Conservation (phyloP, 2,329 filamentous ascomycete genomes). For the Epichloe coenophiala region DNA sequence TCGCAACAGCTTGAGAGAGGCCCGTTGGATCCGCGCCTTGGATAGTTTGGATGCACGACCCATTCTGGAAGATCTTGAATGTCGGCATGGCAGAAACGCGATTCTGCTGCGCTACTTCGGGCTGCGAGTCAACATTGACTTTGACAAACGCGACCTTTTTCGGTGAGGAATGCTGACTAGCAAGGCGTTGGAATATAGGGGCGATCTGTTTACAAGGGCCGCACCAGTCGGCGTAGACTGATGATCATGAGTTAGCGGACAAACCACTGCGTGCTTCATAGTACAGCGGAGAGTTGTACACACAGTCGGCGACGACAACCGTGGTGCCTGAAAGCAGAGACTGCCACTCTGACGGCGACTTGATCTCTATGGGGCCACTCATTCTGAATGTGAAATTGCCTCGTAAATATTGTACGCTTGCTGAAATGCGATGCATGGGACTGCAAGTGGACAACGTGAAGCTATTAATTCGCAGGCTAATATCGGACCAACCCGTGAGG, state of each 20-base stretch:
- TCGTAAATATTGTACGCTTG: neutral
- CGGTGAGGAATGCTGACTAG: conserved; percentile 11
- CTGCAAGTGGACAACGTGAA: neutral
- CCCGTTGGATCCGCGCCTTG: conserved; percentile 67
- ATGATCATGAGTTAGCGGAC: conserved; percentile 43
- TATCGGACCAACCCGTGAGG: neutral
- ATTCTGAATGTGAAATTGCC: conserved; percentile 17
- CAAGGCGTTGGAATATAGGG: conserved; percentile 38
- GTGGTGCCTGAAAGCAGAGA: conserved; percentile 57
- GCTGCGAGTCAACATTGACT: conserved; percentile 13
- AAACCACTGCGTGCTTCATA: neutral
- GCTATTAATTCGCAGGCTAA: too few species aligned
- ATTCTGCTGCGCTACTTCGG: conserved; percentile 45
- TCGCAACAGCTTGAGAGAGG: conserved; percentile 64
- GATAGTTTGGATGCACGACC: conserved; percentile 60
- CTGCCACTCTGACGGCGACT: conserved; percentile 57
- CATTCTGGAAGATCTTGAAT: conserved; percentile 79
- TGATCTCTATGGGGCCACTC: conserved; percentile 40
- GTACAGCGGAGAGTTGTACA: conserved; percentile 16
- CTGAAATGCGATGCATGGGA: neutral
- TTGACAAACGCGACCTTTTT: conserved; percentile 12
- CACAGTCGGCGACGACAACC: conserved; percentile 85
- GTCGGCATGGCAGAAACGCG: conserved; percentile 81
- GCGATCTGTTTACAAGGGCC: conserved; percentile 35
- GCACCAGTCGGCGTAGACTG: conserved; percentile 48